Evolutionary conservation across 2,329 filamentous ascomycete genomes (phyloP).

Genomic region (Colletotrichum musicola): DNA sequence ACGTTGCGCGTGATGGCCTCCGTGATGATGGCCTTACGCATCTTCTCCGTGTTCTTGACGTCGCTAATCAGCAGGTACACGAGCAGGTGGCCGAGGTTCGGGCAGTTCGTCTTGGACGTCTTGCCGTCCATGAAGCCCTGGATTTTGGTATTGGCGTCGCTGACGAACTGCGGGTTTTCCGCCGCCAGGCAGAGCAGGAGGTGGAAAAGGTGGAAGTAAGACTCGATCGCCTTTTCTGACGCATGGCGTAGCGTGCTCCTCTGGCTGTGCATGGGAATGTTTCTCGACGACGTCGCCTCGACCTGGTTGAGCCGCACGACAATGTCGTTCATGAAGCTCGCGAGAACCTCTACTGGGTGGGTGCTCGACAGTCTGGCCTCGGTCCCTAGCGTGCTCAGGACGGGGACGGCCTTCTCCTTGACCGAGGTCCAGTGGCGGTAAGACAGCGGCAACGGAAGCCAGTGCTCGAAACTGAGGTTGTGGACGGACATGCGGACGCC

Average conservation of each 20-base stretch:
- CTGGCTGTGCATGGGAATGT: neutral
- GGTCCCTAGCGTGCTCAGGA: conserved; percentile 42
- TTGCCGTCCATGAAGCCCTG: conserved; percentile 52
- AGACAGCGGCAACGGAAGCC: conserved; percentile 62
- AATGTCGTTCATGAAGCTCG: conserved; percentile 64
- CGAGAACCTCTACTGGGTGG: conserved; percentile 51
- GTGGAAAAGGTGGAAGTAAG: conserved; percentile 66
- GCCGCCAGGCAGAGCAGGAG: conserved; percentile 61
- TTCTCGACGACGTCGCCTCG: neutral
- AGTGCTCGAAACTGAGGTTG: conserved; percentile 54
- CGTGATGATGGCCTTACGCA: conserved; percentile 58
- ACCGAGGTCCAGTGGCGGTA: conserved; percentile 58
- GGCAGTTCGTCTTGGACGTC: conserved; percentile 56
- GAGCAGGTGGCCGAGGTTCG: conserved; percentile 63
- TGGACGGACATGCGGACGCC: conserved; percentile 56
- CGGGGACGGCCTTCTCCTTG: conserved; percentile 40
- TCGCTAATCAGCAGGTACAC: conserved; percentile 61
- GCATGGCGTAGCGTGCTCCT: conserved; percentile 59
- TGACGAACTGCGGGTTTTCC: conserved; percentile 50
- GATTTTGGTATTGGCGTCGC: conserved; percentile 55
- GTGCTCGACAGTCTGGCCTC: conserved; percentile 40
- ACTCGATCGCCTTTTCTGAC: conserved; percentile 65
- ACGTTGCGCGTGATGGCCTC: conserved; percentile 65
- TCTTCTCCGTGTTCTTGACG: conserved; percentile 51
- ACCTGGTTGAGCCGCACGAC: conserved; percentile 60